Conservation (phyloP, 176 grass and related monocot genomes). For the Elaeis guineensis region DNA sequence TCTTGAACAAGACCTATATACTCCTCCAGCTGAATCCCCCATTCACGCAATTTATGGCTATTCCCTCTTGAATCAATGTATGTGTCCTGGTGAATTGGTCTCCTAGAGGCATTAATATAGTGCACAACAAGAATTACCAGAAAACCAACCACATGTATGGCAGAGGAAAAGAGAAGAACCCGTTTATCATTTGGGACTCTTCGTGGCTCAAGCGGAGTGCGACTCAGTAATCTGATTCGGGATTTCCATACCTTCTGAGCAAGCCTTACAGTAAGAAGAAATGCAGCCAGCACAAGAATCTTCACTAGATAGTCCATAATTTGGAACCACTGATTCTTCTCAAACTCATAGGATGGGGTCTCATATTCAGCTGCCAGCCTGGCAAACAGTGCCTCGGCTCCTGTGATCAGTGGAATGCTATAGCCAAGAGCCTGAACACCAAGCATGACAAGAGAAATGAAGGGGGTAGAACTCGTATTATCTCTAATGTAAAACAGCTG, state of each 20-base stretch:
- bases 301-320: conserved; percentile 76
- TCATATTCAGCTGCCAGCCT: conserved; percentile 34
- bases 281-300: conserved; percentile 57
- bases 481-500: conserved; percentile 74
- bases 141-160: conserved; percentile 50
- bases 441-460: conserved; percentile 69
- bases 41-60: conserved; percentile 66
- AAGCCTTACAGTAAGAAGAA: conserved; percentile 65
- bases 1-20: conserved; percentile 75
- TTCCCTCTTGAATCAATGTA: conserved; percentile 63
- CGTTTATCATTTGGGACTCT: conserved; percentile 65
- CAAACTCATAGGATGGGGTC: conserved; percentile 45
- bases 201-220: conserved; percentile 58
- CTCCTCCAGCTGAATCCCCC: conserved; percentile 69
- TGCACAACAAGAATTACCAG: conserved; percentile 38
- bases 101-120: conserved; percentile 34
- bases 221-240: conserved; percentile 61
- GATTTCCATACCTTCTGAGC: conserved; percentile 86
- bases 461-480: conserved; percentile 44
- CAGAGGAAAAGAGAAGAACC: conserved; percentile 45
- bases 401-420: conserved; percentile 75
- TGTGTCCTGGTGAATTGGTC: conserved; percentile 30
- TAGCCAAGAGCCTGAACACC: conserved; percentile 76
- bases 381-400: conserved; percentile 72
- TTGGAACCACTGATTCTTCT: conserved; percentile 58